These are phyloP conservation scores for Glonium stellatum DNA, from an alignment of 495 filamentous ascomycete species.

Conservation along the genomic window DNA sequence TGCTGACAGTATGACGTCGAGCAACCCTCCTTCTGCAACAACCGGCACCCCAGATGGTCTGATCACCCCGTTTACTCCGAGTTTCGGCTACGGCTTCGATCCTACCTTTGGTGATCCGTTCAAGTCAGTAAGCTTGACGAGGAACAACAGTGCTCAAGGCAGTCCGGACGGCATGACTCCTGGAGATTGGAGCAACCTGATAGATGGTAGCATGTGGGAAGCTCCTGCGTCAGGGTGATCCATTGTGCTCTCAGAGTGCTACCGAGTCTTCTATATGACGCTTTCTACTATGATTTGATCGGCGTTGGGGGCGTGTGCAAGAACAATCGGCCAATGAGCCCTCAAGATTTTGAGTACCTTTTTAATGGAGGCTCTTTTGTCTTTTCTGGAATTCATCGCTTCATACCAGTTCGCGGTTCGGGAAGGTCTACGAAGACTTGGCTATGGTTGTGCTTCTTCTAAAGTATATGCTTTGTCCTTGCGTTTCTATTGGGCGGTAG, in stretches of 20 bases:
- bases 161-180: background rate
- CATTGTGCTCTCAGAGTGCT: background rate
- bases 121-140: background rate
- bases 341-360: background rate
- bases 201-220: constrained; percentile 3
- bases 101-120: background rate
- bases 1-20: background rate
- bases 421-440: background rate
- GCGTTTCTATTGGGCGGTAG: background rate
- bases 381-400: background rate
- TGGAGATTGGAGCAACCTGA: background rate
- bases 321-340: background rate
- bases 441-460: background rate
- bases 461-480: background rate
- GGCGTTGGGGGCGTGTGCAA: background rate
- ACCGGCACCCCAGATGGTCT: constrained; percentile 3
- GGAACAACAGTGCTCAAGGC: constrained; percentile 1
- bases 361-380: background rate
- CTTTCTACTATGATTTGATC: background rate
- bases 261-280: background rate
- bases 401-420: background rate
- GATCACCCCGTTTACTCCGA: constrained; percentile 4
- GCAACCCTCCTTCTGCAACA: constrained; percentile 5
- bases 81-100: background rate
- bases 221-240: background rate